Base-by-base conservation (phyloP, 345 rosid species). In the Cardiospermum halicacabum region DNA sequence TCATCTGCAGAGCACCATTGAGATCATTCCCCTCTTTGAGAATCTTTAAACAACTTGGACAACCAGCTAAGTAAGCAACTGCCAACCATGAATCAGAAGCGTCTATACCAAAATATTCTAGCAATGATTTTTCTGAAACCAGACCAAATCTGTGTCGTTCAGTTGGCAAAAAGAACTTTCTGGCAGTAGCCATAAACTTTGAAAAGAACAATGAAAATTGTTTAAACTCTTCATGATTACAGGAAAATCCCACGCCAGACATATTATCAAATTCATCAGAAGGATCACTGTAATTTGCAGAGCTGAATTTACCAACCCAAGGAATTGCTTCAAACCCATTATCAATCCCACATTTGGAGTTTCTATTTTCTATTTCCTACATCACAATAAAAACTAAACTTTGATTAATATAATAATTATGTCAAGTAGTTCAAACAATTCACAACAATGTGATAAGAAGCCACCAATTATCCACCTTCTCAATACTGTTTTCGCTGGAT, bases 121-220 rank as follows among this genome's bases (percentile, higher is more conserved):
- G 78, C 76, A 91, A 67, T 47, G 86, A 78, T 75, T 56, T 68
- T 53, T 85, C 81, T 34, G 94, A 82, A 74, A 91, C 74, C 68
- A 86, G 72, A 43, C 96, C 99, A 84, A 91, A 87, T 64, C 84
- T 80, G 69, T 80, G 82, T 70, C 73, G 82, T 75, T 88, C 86
- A 11, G 85, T 77, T 56, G 91, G 89, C 53, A 91, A 73, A 40
- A 83, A 87, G 68, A 80, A 85, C 58, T 88, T 92, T 69, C 91
- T 80, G 26, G 81, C 79, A 57, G 73, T 61, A 60, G 75, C 70
- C 70, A 81, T 73, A 66, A 85, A 77, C 60, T 78, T 78, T 1
- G 83, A 73, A 74, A 91, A 84, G 79, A 91, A 85, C 53, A 82
- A 75, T 53, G 84, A 86, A 74, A 91, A 86, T 36, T 49, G 74